Conservation (phyloP, 2,329 filamentous ascomycete genomes). For the Claviceps citrina region DNA sequence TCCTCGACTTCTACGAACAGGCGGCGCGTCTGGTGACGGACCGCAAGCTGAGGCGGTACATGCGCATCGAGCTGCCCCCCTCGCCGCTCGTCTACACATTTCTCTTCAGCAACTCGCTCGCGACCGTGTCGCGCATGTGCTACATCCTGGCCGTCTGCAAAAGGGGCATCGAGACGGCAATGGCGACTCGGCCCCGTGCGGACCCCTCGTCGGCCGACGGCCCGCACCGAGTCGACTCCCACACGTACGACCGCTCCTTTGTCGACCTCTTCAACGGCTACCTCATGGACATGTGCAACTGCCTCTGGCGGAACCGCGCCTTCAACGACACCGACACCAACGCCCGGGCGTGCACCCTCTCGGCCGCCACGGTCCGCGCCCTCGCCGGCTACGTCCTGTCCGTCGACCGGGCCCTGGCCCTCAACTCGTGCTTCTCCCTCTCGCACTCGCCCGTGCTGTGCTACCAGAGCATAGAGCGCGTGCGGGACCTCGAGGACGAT, state of each 20-base stretch:
- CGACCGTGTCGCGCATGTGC: conserved; percentile 52
- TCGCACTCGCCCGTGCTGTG: conserved; percentile 44
- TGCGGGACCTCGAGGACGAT: conserved; percentile 43
- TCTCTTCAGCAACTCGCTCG: conserved; percentile 48
- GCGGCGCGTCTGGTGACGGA: conserved; percentile 41
- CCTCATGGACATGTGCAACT: conserved; percentile 76
- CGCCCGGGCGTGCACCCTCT: conserved; percentile 38
- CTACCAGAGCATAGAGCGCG: conserved; percentile 36
- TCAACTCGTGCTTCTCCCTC: conserved; percentile 39
- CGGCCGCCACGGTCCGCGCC: conserved; percentile 26
- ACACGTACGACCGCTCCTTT: conserved; percentile 40
- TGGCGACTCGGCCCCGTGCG: conserved; percentile 21
- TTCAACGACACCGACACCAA: conserved; percentile 52
- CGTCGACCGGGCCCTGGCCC: conserved; percentile 30
- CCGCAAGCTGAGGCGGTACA: conserved; percentile 30
- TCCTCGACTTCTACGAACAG: conserved; percentile 57
- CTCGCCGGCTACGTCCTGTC: conserved; percentile 33
- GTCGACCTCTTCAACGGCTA: conserved; percentile 66
- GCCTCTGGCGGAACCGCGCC: conserved; percentile 61
- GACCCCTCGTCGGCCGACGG: conserved; percentile 8
- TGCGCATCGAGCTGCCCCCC: conserved; percentile 55
- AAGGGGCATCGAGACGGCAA: conserved; percentile 52
- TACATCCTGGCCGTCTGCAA: conserved; percentile 59
- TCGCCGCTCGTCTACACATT: conserved; percentile 54
- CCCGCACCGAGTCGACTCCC: conserved; percentile 16